phyloP scores from a whole-genome alignment of 2,329 filamentous ascomycete species.

The Colletotrichum karsti region DNA sequence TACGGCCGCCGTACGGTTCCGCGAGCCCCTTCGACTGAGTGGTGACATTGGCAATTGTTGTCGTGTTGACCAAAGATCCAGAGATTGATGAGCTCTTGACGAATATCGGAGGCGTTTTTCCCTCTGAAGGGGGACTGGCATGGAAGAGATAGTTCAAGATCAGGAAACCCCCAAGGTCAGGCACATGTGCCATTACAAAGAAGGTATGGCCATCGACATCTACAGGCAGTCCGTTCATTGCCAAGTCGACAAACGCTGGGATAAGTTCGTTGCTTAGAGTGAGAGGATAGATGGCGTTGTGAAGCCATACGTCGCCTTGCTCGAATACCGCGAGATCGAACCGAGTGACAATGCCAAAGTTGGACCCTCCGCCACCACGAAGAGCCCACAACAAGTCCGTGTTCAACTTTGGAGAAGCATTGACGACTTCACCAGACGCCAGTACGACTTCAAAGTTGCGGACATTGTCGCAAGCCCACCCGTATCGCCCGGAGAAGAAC shows the following conservation, averaged over 20 bases:
- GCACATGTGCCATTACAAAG: conserved; percentile 26
- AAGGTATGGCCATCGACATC: conserved; percentile 34
- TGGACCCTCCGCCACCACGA: conserved; percentile 50
- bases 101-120: conserved; percentile 33
- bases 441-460: conserved; percentile 56
- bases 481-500: conserved; percentile 52
- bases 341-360: conserved; percentile 47
- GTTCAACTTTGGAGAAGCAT: conserved; percentile 44
- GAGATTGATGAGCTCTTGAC: conserved; percentile 32
- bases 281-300: conserved; percentile 29
- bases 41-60: conserved; percentile 35
- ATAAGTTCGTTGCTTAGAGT: conserved; percentile 27
- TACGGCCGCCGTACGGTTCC: conserved; percentile 34
- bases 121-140: conserved; percentile 14
- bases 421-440: conserved; percentile 51
- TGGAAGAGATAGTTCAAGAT: conserved; percentile 30
- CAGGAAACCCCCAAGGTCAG: conserved; percentile 10
- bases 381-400: conserved; percentile 54
- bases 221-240: conserved; percentile 25
- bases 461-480: conserved; percentile 57
- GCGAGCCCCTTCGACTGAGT: conserved; percentile 33
- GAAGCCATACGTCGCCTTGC: conserved; percentile 40
- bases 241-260: conserved; percentile 21
- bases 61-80: conserved; percentile 31
- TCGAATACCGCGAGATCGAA: conserved; percentile 39